Evolutionary conservation across 1,284 basidiomycete genomes (phyloP), one percentile per base, ranked within the genome.

Genomic region (Austroboletus novae-zelandiae): DNA sequence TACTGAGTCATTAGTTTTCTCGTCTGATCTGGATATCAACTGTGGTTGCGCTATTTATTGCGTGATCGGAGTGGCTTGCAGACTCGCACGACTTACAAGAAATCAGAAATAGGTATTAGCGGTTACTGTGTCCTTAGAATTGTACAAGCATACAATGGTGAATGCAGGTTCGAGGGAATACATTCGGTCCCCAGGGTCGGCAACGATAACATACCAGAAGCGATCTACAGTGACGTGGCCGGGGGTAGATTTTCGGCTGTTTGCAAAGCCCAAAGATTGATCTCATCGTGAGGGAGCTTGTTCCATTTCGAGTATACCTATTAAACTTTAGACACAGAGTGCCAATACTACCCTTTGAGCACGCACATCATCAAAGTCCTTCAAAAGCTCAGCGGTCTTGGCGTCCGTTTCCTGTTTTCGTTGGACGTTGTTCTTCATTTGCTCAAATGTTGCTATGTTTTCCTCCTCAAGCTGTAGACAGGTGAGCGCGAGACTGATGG

Each of bases 251-350:
- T 71, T 59, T 87, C 84, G 8, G 75, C 73, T 3, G 75, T 75
- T 59, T 81, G 75, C 45, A 86, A 68, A 3, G 80, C 74, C 84
- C 84, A 87, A 31, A 74, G 69, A 48, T 81, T 77, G 17, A 86
- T 77, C 25, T 85, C 78, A 17, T 85, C 81, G 45, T 76, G 69
- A 1, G 83, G 79, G 5, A 85, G 61, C n/a, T 74, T 70, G 47
- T 69, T 66, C 81, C 83, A 87, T 51, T 72, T 73, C 9, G 71
- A 66, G 42, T 75, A 74, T 1, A 78, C 70, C 86, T 88, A 45
- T 20, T 9, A 34, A 14, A 42, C n/a, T 15, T 48, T 32, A 45
- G 45, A 34, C 30, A 34, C 30, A 51, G 18, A 11, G 4, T 20
- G 42, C 15, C 5, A 48, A 47, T 27, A 5, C 0, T 7, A 40